Base-by-base conservation (phyloP, 371 early-diverging fungal species). In the Neoconidiobolus thromboides region DNA sequence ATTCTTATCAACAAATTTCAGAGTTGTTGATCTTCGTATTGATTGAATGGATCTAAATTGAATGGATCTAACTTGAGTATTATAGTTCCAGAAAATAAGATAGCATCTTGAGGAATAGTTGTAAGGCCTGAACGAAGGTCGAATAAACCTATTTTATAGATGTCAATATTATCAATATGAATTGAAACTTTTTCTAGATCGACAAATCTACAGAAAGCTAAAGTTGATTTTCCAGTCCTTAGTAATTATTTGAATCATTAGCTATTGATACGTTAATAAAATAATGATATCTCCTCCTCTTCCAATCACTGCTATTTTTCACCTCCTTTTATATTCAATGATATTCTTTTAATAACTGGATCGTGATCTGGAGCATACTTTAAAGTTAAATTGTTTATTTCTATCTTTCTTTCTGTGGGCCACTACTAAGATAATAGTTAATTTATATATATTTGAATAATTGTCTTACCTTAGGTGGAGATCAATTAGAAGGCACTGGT, bases 91-190 rank as follows among this genome's bases (percentile, higher is more conserved):
- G 67, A 69, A 63, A 84, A 81, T 49, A 82, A 65, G 12, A 81
- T 69, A 0, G 84, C 82, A 42, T 84, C 82, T 59, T 85, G 85
- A n/a, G 86, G 84, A 61, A 85, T 81, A 55, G 82, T 80, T 39
- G 82, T 76, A 51, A 89, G 37, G 37, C 70, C 68, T 48, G 72
- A 73, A 37, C 89, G 72, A 64, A 87, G 67, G 61, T 81, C 79
- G 43, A 70, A 65, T 38, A 83, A 69, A 38, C 78, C 78, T 59
- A 87, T 72, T 54, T 71, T 71, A 56, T 68, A 67, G 48, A 86
- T 82, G 61, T 88, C 79, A 3, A 85, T 63, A 1, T 76, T 79
- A 62, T 85, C 87, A 41, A 87, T 77, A 0, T 63, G 52, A 15
- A 88, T 86, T 1, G 64, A 63, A 3, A 87, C 87, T 6, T 65